Evolutionary conservation across 495 filamentous ascomycete species (phyloP).

Genomic region (Penicillium goetzii): DNA sequence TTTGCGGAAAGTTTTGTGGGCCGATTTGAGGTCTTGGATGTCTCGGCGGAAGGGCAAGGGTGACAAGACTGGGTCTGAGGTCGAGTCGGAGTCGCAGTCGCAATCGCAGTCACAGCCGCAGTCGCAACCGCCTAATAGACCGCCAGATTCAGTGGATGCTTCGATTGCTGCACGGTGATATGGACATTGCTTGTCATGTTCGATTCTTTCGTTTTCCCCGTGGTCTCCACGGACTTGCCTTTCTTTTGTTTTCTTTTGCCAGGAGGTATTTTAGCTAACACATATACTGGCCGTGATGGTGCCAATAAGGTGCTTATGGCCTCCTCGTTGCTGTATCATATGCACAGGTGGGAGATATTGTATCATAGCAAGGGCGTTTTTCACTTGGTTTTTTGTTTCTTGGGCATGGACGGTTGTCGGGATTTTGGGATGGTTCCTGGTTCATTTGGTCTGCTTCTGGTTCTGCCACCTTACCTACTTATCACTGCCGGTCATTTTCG

Average conservation of each 20-base stretch:
- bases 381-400: neutral
- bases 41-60: conserved; percentile 4
- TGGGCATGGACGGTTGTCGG: neutral
- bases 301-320: neutral
- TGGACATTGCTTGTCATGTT: neutral
- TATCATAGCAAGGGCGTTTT: conserved; percentile 28
- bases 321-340: conserved; percentile 19
- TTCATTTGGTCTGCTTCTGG: neutral
- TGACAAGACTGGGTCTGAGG: neutral
- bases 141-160: neutral
- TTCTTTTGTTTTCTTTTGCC: neutral
- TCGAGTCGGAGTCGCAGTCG: neutral
- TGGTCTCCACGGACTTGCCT: neutral
- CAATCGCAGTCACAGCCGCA: conserved; percentile 2
- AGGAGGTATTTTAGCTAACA: neutral
- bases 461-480: neutral
- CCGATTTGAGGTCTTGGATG: conserved; percentile 22
- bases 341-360: conserved; percentile 11
- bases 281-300: neutral
- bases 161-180: neutral
- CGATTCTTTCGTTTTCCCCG: neutral
- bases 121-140: neutral
- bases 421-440: neutral
- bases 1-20: conserved; percentile 32
- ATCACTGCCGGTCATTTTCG: neutral